phyloP scores from a whole-genome alignment of 345 rosid species.

The Eucalyptus viminalis region DNA sequence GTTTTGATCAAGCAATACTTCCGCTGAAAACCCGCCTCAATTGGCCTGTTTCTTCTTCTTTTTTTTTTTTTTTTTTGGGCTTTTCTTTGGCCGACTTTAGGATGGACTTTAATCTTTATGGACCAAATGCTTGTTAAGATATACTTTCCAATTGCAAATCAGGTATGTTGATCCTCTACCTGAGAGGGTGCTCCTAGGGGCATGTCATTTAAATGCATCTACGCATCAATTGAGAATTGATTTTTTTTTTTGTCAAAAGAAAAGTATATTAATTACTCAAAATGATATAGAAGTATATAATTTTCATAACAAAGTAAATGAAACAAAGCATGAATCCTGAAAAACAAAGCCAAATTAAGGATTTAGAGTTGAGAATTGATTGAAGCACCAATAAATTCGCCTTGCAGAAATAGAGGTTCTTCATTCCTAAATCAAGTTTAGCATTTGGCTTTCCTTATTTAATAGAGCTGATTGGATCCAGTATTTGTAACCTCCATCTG shows the following conservation, averaged over 20 bases:
- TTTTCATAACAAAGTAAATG: too few relatives aligned
- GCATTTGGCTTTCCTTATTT: not conserved
- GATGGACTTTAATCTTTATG: not conserved
- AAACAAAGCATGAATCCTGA: too few relatives aligned
- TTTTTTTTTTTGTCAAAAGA: too few relatives aligned
- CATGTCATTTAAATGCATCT: not conserved
- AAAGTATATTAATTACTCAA: too few relatives aligned
- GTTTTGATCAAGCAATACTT: not conserved
- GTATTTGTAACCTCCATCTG: not conserved
- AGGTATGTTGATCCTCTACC: not conserved
- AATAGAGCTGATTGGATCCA: not conserved
- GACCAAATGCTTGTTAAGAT: not conserved
- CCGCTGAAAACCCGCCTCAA: not conserved
- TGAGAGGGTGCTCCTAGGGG: not conserved
- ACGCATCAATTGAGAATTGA: not conserved
- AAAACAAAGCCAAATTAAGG: too few relatives aligned
- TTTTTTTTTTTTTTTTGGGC: too few relatives aligned
- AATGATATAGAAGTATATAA: too few relatives aligned
- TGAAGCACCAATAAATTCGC: not conserved
- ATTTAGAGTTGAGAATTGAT: not conserved
- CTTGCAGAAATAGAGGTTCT: not conserved
- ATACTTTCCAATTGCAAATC: not conserved
- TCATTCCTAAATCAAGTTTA: not conserved
- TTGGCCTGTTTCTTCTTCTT: rapidly evolving
- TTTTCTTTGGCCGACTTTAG: not conserved